Base-by-base conservation (phyloP, 2,329 filamentous ascomycete genomes). In the Parascedosporium putredinis region DNA sequence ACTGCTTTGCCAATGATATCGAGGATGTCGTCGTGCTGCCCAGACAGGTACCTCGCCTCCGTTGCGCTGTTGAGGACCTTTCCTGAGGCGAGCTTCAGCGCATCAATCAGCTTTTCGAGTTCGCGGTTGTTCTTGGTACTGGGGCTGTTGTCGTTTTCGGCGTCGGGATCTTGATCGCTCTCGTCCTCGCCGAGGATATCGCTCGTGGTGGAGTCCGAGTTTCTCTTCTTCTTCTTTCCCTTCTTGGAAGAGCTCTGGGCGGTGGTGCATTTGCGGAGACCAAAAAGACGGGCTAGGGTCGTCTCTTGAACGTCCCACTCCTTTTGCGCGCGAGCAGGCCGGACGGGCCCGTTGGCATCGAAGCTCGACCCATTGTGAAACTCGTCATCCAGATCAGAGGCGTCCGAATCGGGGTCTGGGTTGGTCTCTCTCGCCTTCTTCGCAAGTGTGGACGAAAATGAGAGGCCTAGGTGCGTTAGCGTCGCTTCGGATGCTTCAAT, bases 361-460 rank as follows among this genome's bases (percentile, higher is more conserved):
- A 66, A 63, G 45, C 55, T 58, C 6, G 56, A 59, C 46, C 55
- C 56, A 14, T 62, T 60, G 49, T 75, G 68, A 51, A 78, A 75
- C 12, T 80, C 76, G 50, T 79, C 74, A 33, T 81, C 74, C 24
- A 69, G 62, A 52, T 81, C 74, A 5, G 76, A 71, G 46, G 74
- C 73, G 18, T 75, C 71, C 4, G 64, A 59, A 22, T 73, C 69
- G 10, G 64, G 66, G 43, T 68, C 66, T 10, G 60, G 58, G 7
- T 61, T 56, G 1, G 64, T 62, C 45, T 61, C 64, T 25, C 67
- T 61, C 7, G 74, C 61, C 36, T 63, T 62, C 23, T 59, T 58
- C 2, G 76, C 77, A 14, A 82, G 62, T 3, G 55, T 53, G 29
- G 75, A 68, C 0, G 79, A 83, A 51, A 84, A 73, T 4, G 80